Evolutionary conservation across 129 eudicot species (phyloP).

Genomic region (Arctium minus): DNA sequence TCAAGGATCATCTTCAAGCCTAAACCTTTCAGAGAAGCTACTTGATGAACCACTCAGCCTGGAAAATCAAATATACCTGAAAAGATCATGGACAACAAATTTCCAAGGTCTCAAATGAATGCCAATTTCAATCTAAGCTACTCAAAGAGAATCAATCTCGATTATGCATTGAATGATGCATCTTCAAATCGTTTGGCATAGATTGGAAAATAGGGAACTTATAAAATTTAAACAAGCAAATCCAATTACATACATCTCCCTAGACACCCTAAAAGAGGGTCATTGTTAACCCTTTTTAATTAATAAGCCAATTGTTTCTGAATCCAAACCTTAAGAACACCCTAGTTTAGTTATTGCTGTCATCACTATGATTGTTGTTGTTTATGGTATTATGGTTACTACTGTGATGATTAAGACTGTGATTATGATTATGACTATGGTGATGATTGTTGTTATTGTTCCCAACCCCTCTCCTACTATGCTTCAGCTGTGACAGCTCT

Average conservation of each 20-base stretch:
- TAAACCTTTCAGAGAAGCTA: background rate
- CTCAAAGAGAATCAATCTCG: background rate
- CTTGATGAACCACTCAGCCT: background rate
- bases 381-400: slow-evolving; percentile 39
- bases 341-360: slow-evolving; percentile 54
- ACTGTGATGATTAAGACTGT: slow-evolving; percentile 32
- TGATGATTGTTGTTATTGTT: slow-evolving; percentile 31
- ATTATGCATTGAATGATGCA: slow-evolving; percentile 15
- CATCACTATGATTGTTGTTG: slow-evolving; percentile 35
- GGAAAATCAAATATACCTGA: background rate
- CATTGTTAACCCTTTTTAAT: slow-evolving; percentile 6
- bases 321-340: slow-evolving; percentile 21
- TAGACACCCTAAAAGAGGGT: slow-evolving; percentile 27
- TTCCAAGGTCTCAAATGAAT: slow-evolving; percentile 10
- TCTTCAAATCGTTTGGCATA: slow-evolving; percentile 15
- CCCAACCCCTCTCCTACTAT: slow-evolving; percentile 31
- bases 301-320: slow-evolving; percentile 25
- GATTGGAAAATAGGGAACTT: slow-evolving; percentile 15
- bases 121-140: background rate
- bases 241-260: slow-evolving; percentile 32
- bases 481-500: slow-evolving; percentile 71
- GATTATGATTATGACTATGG: slow-evolving; percentile 26
- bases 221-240: slow-evolving; percentile 22
- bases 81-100: background rate
- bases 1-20: slow-evolving; percentile 9